These are phyloP conservation scores for Myriosclerotinia curreyana DNA, from an alignment of 2,329 filamentous ascomycete genomes.

Conservation along the genomic window DNA sequence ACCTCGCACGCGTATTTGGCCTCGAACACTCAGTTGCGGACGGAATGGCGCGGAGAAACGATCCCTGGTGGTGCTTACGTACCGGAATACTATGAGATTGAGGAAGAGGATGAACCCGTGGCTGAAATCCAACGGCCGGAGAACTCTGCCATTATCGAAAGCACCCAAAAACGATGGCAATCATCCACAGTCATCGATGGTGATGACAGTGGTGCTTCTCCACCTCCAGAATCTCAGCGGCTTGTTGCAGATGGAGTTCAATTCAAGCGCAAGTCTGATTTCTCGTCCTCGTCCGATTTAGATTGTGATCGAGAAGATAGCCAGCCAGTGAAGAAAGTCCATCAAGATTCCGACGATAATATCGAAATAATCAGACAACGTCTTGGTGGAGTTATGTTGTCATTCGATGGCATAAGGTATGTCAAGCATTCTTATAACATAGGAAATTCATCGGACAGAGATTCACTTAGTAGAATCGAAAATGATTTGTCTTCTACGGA, in stretches of 20 bases:
- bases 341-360: not conserved
- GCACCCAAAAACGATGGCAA: not conserved
- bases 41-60: slow-evolving; percentile 44
- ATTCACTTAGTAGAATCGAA: no score
- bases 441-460: not conserved
- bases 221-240: not conserved
- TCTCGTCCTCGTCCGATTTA: not conserved
- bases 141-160: not conserved
- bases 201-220: not conserved
- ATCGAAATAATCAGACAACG: slow-evolving; percentile 2
- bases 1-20: slow-evolving; percentile 14
- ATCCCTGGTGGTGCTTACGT: slow-evolving; percentile 43
- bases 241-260: not conserved
- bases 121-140: not conserved
- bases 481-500: no score
- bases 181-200: not conserved
- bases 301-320: not conserved
- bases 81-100: slow-evolving; percentile 23
- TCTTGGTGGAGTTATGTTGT: not conserved
- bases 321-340: not conserved
- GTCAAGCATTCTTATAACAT: slow-evolving; percentile 20
- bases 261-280: slow-evolving; percentile 10
- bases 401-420: not conserved
- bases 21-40: slow-evolving; percentile 22
- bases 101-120: slow-evolving; percentile 21